phyloP scores from a whole-genome alignment of 768 basidiomycete species.

The Russula foetens region DNA sequence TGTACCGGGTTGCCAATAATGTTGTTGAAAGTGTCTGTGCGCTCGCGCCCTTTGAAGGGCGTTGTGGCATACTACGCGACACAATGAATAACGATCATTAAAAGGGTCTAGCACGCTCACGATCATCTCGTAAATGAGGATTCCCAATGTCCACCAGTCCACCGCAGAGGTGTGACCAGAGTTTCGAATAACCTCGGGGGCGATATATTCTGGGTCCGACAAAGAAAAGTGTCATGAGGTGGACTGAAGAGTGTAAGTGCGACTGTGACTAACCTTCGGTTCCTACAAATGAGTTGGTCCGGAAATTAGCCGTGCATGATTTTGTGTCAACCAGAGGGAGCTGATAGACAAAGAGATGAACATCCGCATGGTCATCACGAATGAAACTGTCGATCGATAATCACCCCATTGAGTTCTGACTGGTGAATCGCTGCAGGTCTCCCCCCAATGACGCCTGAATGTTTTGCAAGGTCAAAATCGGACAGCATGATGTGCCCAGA shows the following conservation, averaged over 20 bases:
- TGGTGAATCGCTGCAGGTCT: constrained; percentile 82
- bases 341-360: constrained; percentile 33
- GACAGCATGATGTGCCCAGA: constrained; percentile 99
- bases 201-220: constrained; percentile 80
- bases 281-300: constrained; percentile 98
- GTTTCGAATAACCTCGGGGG: constrained; percentile 96
- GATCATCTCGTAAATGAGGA: constrained; percentile 98
- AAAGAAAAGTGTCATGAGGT: constrained; percentile 7
- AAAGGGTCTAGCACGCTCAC: constrained; percentile 44
- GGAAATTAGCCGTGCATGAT: constrained; percentile 94
- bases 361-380: not conserved
- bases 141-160: constrained; percentile 99
- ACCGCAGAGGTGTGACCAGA: constrained; percentile 97
- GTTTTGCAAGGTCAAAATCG: constrained; percentile 98
- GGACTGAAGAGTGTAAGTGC: constrained; percentile 1
- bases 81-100: constrained; percentile 20
- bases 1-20: constrained; percentile 80
- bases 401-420: constrained; percentile 82
- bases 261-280: constrained; percentile 68
- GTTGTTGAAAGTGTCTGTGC: constrained; percentile 94
- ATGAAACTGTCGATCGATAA: constrained; percentile 26
- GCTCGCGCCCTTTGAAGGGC: constrained; percentile 94
- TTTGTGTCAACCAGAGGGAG: constrained; percentile 93
- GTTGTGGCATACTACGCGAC: constrained; percentile 82
- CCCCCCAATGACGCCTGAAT: constrained; percentile 78